Evolutionary conservation across 2,329 filamentous ascomycete species (phyloP).

Genomic region (Ophiostoma tasmaniense): DNA sequence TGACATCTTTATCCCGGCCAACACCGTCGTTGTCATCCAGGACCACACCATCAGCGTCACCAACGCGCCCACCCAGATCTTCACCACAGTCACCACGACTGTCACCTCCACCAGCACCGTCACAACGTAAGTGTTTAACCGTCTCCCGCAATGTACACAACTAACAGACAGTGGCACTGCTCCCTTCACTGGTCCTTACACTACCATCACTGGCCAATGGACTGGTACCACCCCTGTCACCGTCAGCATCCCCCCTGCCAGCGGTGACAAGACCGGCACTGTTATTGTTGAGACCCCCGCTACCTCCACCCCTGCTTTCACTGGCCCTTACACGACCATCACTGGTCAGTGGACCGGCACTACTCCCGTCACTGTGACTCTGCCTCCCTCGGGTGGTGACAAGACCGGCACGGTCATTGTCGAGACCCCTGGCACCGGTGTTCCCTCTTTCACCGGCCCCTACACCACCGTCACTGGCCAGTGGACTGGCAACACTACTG

Average conservation of each 20-base stretch:
- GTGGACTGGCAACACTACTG: constrained; percentile 13
- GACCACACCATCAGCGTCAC: constrained; percentile 17
- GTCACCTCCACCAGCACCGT: constrained; percentile 16
- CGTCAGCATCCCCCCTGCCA: constrained; percentile 15
- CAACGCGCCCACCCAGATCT: constrained; percentile 18
- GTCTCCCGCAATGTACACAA: too few relatives aligned
- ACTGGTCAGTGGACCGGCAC: constrained; percentile 19
- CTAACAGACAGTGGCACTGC: neutral
- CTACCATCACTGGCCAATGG: constrained; percentile 19
- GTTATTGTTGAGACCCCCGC: constrained; percentile 16
- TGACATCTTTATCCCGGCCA: constrained; percentile 11
- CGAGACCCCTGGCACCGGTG: neutral
- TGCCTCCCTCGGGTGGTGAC: constrained; percentile 14
- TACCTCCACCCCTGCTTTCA: constrained; percentile 17
- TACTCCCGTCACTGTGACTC: constrained; percentile 15
- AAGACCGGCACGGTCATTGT: constrained; percentile 18
- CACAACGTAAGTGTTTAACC: constrained; percentile 18
- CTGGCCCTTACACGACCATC: constrained; percentile 21
- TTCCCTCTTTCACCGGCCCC: constrained; percentile 14
- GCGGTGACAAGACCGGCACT: constrained; percentile 15
- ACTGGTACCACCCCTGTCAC: constrained; percentile 18
- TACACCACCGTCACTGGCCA: constrained; percentile 17
- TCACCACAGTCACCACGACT: constrained; percentile 11
- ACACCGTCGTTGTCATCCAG: constrained; percentile 18
- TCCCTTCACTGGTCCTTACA: constrained; percentile 20